A percentile compares a stretch with the other conserved stretches of the same genome.
These are phyloP conservation scores for Cytospora chrysosperma DNA, from an alignment of 2,329 filamentous ascomycete species.

Conservation along the genomic window DNA sequence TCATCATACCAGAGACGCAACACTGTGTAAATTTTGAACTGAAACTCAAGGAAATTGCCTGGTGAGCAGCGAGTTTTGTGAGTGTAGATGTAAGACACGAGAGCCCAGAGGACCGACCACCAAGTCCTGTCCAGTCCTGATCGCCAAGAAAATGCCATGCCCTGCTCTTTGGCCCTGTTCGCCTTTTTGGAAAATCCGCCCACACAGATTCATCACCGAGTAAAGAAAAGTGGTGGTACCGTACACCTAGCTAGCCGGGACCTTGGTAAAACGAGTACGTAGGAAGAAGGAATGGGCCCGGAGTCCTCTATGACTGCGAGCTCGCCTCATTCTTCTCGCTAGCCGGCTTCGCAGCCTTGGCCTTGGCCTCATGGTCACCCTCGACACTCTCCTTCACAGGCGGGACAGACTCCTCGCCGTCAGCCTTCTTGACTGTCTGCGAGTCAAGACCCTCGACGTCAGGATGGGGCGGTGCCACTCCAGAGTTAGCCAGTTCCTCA, in stretches of 20 bases:
- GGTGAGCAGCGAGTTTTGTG: background rate
- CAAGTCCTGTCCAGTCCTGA: background rate
- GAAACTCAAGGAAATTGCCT: background rate
- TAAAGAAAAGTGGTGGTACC: conserved; percentile 5
- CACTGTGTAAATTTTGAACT: background rate
- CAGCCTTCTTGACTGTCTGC: conserved; percentile 50
- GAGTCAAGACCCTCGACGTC: conserved; percentile 61
- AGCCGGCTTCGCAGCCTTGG: conserved; percentile 58
- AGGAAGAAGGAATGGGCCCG: conserved; percentile 26
- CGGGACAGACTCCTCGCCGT: conserved; percentile 37
- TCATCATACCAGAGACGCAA: background rate
- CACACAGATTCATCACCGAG: background rate
- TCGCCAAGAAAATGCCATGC: background rate
- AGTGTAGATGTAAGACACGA: background rate
- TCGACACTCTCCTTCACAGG: conserved; percentile 53
- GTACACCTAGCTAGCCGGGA: background rate
- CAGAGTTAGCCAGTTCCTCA: conserved; percentile 2
- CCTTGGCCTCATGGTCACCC: conserved; percentile 58
- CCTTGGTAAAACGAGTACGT: background rate
- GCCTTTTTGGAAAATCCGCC: background rate
- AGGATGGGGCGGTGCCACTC: conserved; percentile 57
- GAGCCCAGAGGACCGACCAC: background rate
- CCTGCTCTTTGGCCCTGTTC: background rate
- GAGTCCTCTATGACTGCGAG: conserved; percentile 2
- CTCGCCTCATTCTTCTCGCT: conserved; percentile 62